Conservation (phyloP, 768 basidiomycete species). For the Leccinellum albellum region DNA sequence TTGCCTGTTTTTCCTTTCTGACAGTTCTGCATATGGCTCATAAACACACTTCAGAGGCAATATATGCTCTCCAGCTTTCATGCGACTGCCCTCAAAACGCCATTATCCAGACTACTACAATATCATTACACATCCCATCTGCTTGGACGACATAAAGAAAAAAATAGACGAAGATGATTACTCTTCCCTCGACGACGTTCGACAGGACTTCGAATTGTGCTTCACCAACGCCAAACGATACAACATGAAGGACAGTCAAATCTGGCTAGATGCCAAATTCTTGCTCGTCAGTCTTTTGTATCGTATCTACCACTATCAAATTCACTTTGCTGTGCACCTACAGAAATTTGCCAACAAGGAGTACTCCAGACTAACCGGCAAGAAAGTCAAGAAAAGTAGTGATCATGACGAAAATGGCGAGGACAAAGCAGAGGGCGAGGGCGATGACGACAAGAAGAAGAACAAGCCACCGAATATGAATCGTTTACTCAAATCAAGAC, state of each 20-base stretch:
- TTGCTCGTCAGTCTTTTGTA: conserved; percentile 58
- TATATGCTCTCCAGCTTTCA: conserved; percentile 59
- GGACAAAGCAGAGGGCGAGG: conserved; percentile 40
- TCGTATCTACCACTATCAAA: not conserved
- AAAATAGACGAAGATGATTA: conserved; percentile 62
- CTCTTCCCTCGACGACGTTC: conserved; percentile 59
- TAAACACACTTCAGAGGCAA: conserved; percentile 51
- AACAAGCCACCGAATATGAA: conserved; percentile 60
- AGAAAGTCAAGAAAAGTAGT: conserved; percentile 35
- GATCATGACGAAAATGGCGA: conserved; percentile 39
- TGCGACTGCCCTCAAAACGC: conserved; percentile 66
- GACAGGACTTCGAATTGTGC: conserved; percentile 69
- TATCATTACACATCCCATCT: conserved; percentile 76
- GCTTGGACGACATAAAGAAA: conserved; percentile 85
- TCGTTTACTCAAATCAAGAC: conserved; percentile 60
- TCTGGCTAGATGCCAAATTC: conserved; percentile 79
- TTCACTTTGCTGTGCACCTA: not conserved
- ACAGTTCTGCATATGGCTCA: conserved; percentile 31
- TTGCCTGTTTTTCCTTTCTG: conserved; percentile 43
- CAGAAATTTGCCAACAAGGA: conserved; percentile 50
- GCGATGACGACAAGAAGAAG: conserved; percentile 43
- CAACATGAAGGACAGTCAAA: conserved; percentile 74
- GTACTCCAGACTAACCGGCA: conserved; percentile 44
- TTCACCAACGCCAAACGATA: conserved; percentile 81
- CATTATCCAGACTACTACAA: conserved; percentile 85